These are phyloP conservation scores for Sechiopsis laciniata DNA, from an alignment of 306 rosid genomes.

Conservation along the genomic window DNA sequence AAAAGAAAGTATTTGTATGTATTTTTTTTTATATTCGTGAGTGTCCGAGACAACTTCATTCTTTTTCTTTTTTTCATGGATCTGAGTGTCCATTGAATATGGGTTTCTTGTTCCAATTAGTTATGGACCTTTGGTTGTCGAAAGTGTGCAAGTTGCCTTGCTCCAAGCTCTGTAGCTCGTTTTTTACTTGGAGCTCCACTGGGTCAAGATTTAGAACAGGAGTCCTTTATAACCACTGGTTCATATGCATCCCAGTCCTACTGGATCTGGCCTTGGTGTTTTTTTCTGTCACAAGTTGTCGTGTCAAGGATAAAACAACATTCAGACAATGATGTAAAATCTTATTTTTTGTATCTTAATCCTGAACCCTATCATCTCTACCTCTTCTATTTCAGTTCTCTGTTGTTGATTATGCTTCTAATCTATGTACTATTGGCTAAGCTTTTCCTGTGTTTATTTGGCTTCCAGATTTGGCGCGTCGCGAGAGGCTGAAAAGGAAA, in stretches of 20 bases:
- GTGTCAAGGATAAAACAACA: background rate
- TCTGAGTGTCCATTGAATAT: background rate
- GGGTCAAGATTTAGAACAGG: constrained; percentile 6
- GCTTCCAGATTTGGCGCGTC: constrained; percentile 62
- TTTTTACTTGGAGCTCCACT: background rate
- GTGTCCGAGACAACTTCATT: too few species aligned
- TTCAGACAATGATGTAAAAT: background rate
- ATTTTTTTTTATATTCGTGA: background rate
- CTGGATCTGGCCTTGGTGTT: background rate
- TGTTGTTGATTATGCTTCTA: background rate
- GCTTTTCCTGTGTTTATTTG: background rate
- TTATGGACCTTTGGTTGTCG: background rate
- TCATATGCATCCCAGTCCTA: background rate
- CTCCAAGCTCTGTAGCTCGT: background rate
- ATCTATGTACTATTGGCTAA: background rate
- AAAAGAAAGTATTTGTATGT: background rate
- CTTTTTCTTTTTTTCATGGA: background rate
- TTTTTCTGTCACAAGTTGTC: background rate
- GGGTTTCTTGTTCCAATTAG: background rate
- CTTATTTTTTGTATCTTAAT: background rate
- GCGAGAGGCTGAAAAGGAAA: constrained; percentile 58
- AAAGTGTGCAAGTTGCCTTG: background rate
- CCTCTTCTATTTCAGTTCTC: background rate
- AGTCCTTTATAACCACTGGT: background rate
- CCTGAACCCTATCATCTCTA: too few species aligned